Conservation (phyloP, 1,284 basidiomycete genomes). For the Lentinula novae-zelandiae region DNA sequence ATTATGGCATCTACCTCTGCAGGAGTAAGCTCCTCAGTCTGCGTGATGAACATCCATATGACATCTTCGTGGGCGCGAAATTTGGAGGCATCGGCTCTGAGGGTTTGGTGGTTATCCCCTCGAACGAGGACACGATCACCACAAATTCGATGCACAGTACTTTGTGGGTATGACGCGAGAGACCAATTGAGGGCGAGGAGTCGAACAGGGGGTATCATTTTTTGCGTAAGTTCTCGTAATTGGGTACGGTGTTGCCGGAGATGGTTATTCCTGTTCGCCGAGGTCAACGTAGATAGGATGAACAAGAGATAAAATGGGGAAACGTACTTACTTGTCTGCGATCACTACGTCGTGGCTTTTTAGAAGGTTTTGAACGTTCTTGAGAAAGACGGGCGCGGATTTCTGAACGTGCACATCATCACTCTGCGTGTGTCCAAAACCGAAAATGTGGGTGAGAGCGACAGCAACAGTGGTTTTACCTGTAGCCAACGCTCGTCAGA, state of each 20-base stretch:
- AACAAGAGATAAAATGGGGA: background rate
- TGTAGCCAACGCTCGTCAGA: slow-evolving; percentile 25
- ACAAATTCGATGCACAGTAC: slow-evolving; percentile 70
- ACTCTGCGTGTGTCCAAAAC: slow-evolving; percentile 87
- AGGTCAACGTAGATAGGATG: background rate
- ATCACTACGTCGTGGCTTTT: slow-evolving; percentile 74
- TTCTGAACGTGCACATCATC: slow-evolving; percentile 88
- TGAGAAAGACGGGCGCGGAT: slow-evolving; percentile 72
- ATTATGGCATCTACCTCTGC: slow-evolving; percentile 65
- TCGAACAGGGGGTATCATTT: slow-evolving; percentile 49
- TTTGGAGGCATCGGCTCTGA: slow-evolving; percentile 52
- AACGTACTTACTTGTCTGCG: slow-evolving; percentile 73
- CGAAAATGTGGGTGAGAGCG: slow-evolving; percentile 77
- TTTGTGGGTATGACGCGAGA: slow-evolving; percentile 43
- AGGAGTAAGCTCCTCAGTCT: slow-evolving; percentile 62
- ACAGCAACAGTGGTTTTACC: slow-evolving; percentile 89
- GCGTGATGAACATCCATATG: slow-evolving; percentile 75
- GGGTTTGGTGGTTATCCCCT: slow-evolving; percentile 82
- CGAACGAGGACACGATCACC: slow-evolving; percentile 70
- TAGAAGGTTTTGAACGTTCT: slow-evolving; percentile 67
- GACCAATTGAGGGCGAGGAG: slow-evolving; percentile 82
- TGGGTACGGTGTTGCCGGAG: slow-evolving; percentile 70
- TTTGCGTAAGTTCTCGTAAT: slow-evolving; percentile 53
- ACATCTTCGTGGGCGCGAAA: slow-evolving; percentile 72
- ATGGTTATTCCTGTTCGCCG: slow-evolving; percentile 77